A percentile compares a stretch with the other conserved stretches of the same genome.
Evolutionary conservation across 2,329 filamentous ascomycete genomes (phyloP).

Genomic region (Aspergillus versicolor): DNA sequence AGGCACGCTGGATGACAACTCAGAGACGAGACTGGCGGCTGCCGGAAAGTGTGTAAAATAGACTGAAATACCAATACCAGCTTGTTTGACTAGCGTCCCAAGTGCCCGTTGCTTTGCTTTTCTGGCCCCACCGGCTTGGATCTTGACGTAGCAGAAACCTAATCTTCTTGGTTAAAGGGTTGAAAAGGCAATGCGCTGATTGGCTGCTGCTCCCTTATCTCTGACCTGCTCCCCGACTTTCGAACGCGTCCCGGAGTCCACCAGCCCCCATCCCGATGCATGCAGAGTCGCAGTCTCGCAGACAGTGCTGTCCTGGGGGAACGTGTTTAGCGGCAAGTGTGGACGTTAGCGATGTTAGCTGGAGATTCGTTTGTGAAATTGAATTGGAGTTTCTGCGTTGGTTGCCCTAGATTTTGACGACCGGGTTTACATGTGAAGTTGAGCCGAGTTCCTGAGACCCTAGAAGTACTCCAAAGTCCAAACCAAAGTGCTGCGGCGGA

Average conservation of each 20-base stretch:
- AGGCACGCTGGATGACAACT: not conserved
- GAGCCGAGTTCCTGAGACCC: slow-evolving; percentile 1
- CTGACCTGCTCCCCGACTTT: slow-evolving; percentile 10
- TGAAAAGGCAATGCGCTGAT: slow-evolving; percentile 31
- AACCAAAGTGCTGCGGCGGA: not conserved
- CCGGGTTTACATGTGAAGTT: not conserved
- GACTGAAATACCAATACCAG: slow-evolving; percentile 3
- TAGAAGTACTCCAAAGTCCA: not conserved
- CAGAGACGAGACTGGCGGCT: not conserved
- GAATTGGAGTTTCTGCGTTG: too few species aligned
- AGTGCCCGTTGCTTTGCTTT: slow-evolving; percentile 15
- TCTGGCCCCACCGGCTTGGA: slow-evolving; percentile 25
- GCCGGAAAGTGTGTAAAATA: not conserved
- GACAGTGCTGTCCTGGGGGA: not conserved
- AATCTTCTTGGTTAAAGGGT: slow-evolving; percentile 31
- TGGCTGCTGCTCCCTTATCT: slow-evolving; percentile 34
- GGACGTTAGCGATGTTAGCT: not conserved
- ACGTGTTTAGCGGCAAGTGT: not conserved
- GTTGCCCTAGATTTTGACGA: not conserved
- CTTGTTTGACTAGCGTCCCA: slow-evolving; percentile 2
- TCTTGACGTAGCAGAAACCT: slow-evolving; percentile 40
- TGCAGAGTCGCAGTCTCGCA: not conserved
- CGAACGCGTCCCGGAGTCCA: not conserved
- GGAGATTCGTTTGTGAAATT: not conserved
- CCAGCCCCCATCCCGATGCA: too few species aligned